Conservation (phyloP, 2,329 filamentous ascomycete species). For the Magnaporthiopsis incrustans region DNA sequence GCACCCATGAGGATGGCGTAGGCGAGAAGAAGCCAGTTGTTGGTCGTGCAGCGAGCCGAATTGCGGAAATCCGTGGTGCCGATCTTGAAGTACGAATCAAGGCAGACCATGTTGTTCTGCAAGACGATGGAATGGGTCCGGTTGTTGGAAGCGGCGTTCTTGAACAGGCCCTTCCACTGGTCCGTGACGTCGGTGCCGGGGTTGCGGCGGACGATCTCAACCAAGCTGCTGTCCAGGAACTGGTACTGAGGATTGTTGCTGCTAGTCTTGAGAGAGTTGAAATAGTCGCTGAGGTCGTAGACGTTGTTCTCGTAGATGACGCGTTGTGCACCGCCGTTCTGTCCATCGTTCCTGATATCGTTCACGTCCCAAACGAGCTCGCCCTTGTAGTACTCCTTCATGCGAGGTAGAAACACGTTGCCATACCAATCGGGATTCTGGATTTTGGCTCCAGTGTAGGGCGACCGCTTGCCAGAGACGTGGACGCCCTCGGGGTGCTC, state of each 20-base stretch:
- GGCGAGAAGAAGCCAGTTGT: conserved; percentile 82
- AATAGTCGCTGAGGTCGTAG: conserved; percentile 91
- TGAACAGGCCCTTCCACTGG: conserved; percentile 50
- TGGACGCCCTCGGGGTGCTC: conserved; percentile 53
- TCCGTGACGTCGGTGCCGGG: conserved; percentile 72
- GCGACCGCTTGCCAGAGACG: conserved; percentile 55
- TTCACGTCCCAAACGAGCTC: conserved; percentile 64
- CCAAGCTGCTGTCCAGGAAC: conserved; percentile 65
- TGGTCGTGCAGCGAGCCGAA: conserved; percentile 67
- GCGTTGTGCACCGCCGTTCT: conserved; percentile 65
- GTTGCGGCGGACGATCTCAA: conserved; percentile 62
- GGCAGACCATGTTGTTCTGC: conserved; percentile 65
- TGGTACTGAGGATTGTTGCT: conserved; percentile 49
- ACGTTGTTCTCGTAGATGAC: conserved; percentile 67
- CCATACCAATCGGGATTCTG: conserved; percentile 68
- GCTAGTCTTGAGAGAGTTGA: conserved; percentile 59
- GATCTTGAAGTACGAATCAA: conserved; percentile 75
- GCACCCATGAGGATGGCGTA: conserved; percentile 78
- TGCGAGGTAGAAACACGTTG: conserved; percentile 63
- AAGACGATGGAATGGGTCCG: conserved; percentile 42
- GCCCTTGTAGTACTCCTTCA: conserved; percentile 82
- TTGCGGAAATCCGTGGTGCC: conserved; percentile 82
- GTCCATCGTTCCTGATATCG: conserved; percentile 56
- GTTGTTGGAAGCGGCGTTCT: conserved; percentile 43
- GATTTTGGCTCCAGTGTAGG: conserved; percentile 50